Percentiles rank a stretch among this genome's conserved stretches.
Conservation (phyloP, 1,139 yeast genomes). For the Suzukiozyma palmioleophila region DNA sequence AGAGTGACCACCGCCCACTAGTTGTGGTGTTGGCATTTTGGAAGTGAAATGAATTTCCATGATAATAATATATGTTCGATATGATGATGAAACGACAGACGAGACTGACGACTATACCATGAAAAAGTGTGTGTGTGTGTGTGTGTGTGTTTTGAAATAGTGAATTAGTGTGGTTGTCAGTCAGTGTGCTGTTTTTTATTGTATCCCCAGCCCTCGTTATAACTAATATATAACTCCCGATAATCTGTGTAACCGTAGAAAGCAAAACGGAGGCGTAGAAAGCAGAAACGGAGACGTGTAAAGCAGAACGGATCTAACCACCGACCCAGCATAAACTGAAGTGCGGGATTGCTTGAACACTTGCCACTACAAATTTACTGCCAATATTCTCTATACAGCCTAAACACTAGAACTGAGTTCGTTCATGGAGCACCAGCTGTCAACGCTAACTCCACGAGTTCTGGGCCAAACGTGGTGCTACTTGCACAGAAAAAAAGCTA, state of each 20-base stretch:
- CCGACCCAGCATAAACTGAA: no score
- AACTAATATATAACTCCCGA: constrained; percentile 4
- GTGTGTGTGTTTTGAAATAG: constrained; percentile 8
- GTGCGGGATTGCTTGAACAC: no score
- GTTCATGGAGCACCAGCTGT: no score
- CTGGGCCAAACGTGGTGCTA: no score
- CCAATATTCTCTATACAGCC: no score
- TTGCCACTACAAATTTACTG: no score
- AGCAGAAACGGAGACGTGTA: no score
- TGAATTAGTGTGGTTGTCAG: constrained; percentile 7
- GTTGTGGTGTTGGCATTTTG: not conserved
- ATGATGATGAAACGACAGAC: not conserved
- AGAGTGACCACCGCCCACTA: not conserved
- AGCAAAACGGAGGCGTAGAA: no score
- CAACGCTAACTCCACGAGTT: no score
- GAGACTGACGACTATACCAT: constrained; percentile 2
- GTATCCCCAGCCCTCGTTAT: constrained; percentile 6
- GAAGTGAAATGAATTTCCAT: not conserved
- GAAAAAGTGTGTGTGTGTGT: constrained; percentile 21
- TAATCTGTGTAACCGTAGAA: not conserved
- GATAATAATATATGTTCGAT: not conserved
- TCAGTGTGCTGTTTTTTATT: not conserved
- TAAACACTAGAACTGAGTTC: no score
- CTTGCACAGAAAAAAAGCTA: no score
- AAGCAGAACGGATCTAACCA: no score